Base-by-base conservation (phyloP, 345 rosid genomes). In the Eutrema japonicum region DNA sequence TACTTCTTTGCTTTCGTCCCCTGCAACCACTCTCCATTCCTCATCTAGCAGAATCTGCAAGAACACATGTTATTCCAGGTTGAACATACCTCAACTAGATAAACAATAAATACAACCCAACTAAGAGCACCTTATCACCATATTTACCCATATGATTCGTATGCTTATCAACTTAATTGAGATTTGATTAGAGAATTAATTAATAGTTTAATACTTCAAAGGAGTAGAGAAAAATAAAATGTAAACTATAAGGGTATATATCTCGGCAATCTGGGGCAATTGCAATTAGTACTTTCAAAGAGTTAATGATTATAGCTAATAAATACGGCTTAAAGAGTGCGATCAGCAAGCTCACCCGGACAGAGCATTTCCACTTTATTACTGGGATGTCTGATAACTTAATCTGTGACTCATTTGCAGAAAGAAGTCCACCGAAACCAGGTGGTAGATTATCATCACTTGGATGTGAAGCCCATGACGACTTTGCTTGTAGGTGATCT, bases 401-500 rank as follows among this genome's bases (percentile, higher is more conserved):
- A 72, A 88, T 80, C 49, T 83, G 96, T 3, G 55, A 64, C 12
- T 81, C 86, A 59, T 51, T 63, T 27, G 89, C 67, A 72, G 88
- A 55, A 48, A 79, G 83, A 57, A 82, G 68, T 81, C 87, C 92
- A 73, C 89, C 97, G 66, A 95, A 95, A 66, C 99, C 98, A 61
- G 99, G 99, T 56, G 97, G 97, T 60, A 88, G 81, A 82, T 77
- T 62, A 66, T 89, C 97, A 61, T 89, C 96, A 56, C 55, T 77
- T 46, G 82, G 70, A 84, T 89, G 94, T 7, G 86, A 54, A 49
- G 75, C 71, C 72, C 78, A 79, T 16, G 93, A 77, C 33, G 85
- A 75, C 78, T 90, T 95, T 60, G 98, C 97, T 82, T 95, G 96
- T 64, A 95, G 94, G 84, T 95, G 96, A 77, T 95, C 99, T 81